Base-by-base conservation (phyloP, 2,329 filamentous ascomycete species). In the Verticillium albo-atrum region DNA sequence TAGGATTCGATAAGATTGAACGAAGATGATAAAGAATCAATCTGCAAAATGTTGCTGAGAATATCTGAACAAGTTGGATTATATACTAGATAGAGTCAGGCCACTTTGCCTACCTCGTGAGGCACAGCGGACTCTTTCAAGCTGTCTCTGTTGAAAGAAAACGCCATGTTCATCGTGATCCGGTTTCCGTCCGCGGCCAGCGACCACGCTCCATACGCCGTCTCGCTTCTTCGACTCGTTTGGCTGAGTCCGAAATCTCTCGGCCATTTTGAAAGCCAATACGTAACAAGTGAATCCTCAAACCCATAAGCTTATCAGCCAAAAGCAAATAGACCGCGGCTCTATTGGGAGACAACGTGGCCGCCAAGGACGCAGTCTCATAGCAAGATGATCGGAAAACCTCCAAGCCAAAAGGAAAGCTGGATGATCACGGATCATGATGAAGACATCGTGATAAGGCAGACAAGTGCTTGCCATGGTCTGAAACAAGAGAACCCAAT, bases 341-440 rank as follows among this genome's bases (percentile, higher is more conserved):
- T 25, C 32, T 64, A 64, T 64, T 58, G 63, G 57, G 23, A 9
- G 37, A 58, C 62, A 62, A 64, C 63, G 63, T 63, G 63, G 63
- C 60, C 54, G 54, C 58, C 58, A 59, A 54, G 57, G 55, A 3
- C 6, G n/a, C n/a, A 25, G 42, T 50, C 42, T 50, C 20, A 50
- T 50, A 4, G 42, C n/a, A 15, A 6, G 6, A 50, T 50, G 42
- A 12, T 12, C 10, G 42, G n/a, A 20, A 10, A 20, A 23, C 5
- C 3, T 4, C 14, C 20, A 23, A 12, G 10, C 10, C 6, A 50
- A 12, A 10, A 50, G 9, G 7, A 23, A 10, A 12, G 20, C 42
- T 12, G n/a, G 42, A 14, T n/a, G 14, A 52, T 34, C 9, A 32
- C 20, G 25, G 15, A n/a, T 23, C 9, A 5, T 23, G n/a, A 23